Base-by-base conservation (phyloP, 2,329 filamentous ascomycete species). In the Fusarium mundagurra region DNA sequence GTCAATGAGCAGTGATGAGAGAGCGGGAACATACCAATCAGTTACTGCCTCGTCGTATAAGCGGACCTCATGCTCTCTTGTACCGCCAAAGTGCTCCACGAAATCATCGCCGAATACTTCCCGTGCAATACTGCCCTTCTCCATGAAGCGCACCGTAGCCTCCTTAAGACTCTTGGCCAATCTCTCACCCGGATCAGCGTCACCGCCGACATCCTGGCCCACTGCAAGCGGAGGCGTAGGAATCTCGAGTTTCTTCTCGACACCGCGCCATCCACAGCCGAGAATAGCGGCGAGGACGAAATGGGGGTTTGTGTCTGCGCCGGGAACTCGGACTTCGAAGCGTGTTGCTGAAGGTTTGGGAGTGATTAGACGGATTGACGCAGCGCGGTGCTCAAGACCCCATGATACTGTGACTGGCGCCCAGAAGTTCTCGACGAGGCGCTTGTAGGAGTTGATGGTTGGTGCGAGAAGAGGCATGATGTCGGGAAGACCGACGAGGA, bases 351-450 rank as follows among this genome's bases (percentile, higher is more conserved):
- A 94, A 0, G 94, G 87, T 74, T 94, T 96, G 39, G 96, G 96
- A 0, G 94, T 91, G 75, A 99, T 98, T 39, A 99, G 84, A 24
- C 96, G 90, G 74, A 99, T 93, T 0, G 94, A 97, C 1, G 96
- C 96, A 10, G 95, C 95, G 70, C 96, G 94, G 82, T 99, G 96
- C 83, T 98, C 96, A 10, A 98, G 85, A 2, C 96, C 96, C 96
- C 96, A 99, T 0, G 94, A 98, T 0, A 98, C 96, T 0, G 96
- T 98, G 11, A 99, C 96, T 0, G 96, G 96, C 0, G 96, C 96
- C 96, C 96, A 99, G 84, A 98, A 98, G 85, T 98, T 98, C 86
- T 99, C 96, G 6, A 99, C 96, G 1, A 99, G 89, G 8, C 96
- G 92, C 85, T 99, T 99, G 88, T 99, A 99, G 71, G 94, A 97